Evolutionary conservation across 108 stramenopile genomes (phyloP), one percentile per base, ranked within the genome.

Genomic region (Conticribra weissflogii): DNA sequence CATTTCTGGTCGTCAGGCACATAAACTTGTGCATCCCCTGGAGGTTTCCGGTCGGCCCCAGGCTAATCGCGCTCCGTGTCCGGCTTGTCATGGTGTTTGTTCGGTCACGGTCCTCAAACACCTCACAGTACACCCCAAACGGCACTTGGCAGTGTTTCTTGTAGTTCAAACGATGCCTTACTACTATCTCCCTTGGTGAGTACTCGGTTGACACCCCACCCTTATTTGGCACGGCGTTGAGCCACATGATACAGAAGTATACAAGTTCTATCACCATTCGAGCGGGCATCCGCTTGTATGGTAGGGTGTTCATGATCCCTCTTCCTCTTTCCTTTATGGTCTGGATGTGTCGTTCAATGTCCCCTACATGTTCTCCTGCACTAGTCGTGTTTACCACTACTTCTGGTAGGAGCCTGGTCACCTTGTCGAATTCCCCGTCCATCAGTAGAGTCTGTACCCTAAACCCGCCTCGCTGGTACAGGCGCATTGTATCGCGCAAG

Each of bases 1-100:
- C 49, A 15, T 27, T 19, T 9, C 74, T 68, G 0, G 78, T 72
- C 2, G 18, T 2, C 1, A 85, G 61, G 19, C 36, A 22, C 3
- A 82, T 23, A 33, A 82, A 82, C 0, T 72, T 52, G 59, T 82
- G 60, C 0, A 66, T 74, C 1, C 83, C 81, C 74, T 84, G 78
- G 15, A 23, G 17, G 44, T 79, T 79, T 0, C 78, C 78, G 4
- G 68, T 57, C 1, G 83, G 79, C 0, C 66, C 51, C 3, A 81
- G 66, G 27, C 57, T 56, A 29, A 85, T 60, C 0, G 71, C 76
- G 3, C 62, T 59, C 3, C 22, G n/a, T 7, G 81, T 71, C 0
- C 81, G 29, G 4, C 66, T 9, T 15, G 12, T 47, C 58, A 57
- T 74, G n/a, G 30, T 18, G 52, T 80, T 79, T 15, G 3, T 7